Percentiles rank a stretch among this genome's conserved stretches.
phyloP scores from a whole-genome alignment of 2,329 filamentous ascomycete genomes.

The Aspergillus fumigatus region DNA sequence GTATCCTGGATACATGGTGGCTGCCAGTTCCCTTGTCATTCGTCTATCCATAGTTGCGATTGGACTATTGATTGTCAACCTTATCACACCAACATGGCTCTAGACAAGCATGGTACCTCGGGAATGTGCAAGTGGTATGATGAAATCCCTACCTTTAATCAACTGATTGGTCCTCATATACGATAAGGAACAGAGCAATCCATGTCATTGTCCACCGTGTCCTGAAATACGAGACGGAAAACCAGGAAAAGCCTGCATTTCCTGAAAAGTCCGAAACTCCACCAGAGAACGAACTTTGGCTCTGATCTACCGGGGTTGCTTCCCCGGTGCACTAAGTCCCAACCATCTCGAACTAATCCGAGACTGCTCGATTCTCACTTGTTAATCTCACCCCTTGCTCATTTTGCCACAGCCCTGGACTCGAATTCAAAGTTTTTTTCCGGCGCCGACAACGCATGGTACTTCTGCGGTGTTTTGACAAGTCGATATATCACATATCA shows the following conservation, averaged over 20 bases:
- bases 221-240: neutral
- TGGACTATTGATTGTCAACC: neutral
- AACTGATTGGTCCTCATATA: neutral
- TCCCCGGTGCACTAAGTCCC: slow-evolving; percentile 14
- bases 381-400: slow-evolving; percentile 6
- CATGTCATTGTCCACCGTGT: neutral
- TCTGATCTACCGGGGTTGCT: slow-evolving; percentile 20
- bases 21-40: neutral
- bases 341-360: neutral
- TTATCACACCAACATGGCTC: too few species aligned
- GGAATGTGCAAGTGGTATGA: neutral
- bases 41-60: neutral
- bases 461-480: slow-evolving; percentile 14
- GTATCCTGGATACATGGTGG: neutral
- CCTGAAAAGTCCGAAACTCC: too few species aligned
- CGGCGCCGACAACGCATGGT: slow-evolving; percentile 8
- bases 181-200: neutral
- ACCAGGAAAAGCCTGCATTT: neutral
- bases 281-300: neutral
- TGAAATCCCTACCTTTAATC: neutral
- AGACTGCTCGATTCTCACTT: slow-evolving; percentile 6
- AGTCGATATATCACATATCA: slow-evolving; percentile 4
- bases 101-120: neutral
- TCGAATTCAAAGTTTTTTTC: slow-evolving; percentile 1
- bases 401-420: slow-evolving; percentile 5